A percentile compares a stretch with the other conserved stretches of the same genome.
These are phyloP conservation scores for Mrakia frigida DNA, from an alignment of 768 basidiomycete genomes.

Conservation along the genomic window DNA sequence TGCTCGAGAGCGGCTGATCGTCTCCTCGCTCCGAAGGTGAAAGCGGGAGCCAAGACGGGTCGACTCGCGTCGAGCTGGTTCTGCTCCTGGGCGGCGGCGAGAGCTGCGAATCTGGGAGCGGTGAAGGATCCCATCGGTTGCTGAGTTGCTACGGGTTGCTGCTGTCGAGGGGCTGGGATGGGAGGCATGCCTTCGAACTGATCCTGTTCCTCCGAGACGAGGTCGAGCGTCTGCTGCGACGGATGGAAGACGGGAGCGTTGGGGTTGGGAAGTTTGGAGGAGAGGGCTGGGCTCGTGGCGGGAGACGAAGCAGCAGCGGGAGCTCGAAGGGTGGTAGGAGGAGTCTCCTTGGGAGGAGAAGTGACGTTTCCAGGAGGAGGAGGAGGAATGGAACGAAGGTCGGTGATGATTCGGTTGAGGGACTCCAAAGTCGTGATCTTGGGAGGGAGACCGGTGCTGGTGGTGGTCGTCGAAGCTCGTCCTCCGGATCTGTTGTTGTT, in stretches of 20 bases:
- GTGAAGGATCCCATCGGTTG: conserved; percentile 56
- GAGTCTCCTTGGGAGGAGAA: neutral
- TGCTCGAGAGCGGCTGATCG: conserved; percentile 49
- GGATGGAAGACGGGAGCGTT: conserved; percentile 74
- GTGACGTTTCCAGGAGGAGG: conserved; percentile 44
- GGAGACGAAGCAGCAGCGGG: conserved; percentile 44
- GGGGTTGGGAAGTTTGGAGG: conserved; percentile 34
- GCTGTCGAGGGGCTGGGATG: conserved; percentile 57
- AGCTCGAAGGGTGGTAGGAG: neutral
- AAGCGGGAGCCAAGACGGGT: conserved; percentile 82
- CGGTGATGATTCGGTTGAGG: conserved; percentile 87
- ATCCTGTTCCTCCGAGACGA: conserved; percentile 40
- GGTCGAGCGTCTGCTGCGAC: conserved; percentile 53
- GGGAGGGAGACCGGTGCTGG: neutral
- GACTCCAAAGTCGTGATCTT: conserved; percentile 30
- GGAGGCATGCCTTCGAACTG: conserved; percentile 55
- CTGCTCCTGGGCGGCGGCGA: conserved; percentile 51
- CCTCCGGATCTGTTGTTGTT: neutral
- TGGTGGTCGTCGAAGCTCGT: neutral
- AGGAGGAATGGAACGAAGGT: conserved; percentile 79
- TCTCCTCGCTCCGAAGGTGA: conserved; percentile 73
- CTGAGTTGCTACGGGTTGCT: neutral
- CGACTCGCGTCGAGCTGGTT: conserved; percentile 56
- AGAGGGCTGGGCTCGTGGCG: conserved; percentile 46
- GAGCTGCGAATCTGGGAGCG: conserved; percentile 79